Conservation (phyloP, 371 early-diverging fungal genomes). For the Circinella minor region DNA sequence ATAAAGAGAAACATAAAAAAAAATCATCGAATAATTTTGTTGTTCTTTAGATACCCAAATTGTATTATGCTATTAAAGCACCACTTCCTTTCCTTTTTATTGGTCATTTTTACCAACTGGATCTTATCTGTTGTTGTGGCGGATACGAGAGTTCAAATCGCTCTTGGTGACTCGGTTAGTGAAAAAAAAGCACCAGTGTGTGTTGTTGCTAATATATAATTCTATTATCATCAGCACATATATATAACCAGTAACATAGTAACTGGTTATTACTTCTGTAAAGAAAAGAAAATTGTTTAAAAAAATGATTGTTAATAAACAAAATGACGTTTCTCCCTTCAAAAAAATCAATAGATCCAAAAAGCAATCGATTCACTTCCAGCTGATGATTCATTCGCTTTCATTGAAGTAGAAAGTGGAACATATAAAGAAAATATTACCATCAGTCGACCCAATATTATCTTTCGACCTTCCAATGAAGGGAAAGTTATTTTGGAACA, state of each 20-base stretch:
- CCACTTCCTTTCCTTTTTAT: not conserved
- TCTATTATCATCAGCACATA: too few relatives aligned
- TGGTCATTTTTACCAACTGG: not conserved
- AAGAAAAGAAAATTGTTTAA: too few relatives aligned
- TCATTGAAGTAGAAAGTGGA: constrained; percentile 18
- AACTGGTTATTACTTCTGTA: too few relatives aligned
- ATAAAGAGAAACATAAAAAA: too few relatives aligned
- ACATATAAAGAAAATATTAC: constrained; percentile 16
- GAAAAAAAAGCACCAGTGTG: not conserved
- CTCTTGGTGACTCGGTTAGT: constrained; percentile 2
- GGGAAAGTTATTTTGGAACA: constrained; percentile 13
- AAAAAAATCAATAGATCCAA: constrained; percentile 12
- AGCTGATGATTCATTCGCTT: constrained; percentile 2
- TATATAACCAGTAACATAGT: too few relatives aligned
- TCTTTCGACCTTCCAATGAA: constrained; percentile 4
- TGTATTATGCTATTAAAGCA: not conserved
- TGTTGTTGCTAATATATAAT: too few relatives aligned
- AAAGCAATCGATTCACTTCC: constrained; percentile 17
- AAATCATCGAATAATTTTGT: too few relatives aligned
- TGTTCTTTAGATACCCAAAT: too few relatives aligned
- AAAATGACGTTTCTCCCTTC: too few relatives aligned
- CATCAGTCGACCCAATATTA: constrained; percentile 9
- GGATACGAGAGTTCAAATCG: not conserved
- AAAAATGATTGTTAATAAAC: too few relatives aligned
- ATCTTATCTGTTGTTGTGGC: not conserved